Percentiles rank a stretch among this genome's conserved stretches.
phyloP scores from a whole-genome alignment of 768 basidiomycete species.

The Boletus rufocinnamomeus region DNA sequence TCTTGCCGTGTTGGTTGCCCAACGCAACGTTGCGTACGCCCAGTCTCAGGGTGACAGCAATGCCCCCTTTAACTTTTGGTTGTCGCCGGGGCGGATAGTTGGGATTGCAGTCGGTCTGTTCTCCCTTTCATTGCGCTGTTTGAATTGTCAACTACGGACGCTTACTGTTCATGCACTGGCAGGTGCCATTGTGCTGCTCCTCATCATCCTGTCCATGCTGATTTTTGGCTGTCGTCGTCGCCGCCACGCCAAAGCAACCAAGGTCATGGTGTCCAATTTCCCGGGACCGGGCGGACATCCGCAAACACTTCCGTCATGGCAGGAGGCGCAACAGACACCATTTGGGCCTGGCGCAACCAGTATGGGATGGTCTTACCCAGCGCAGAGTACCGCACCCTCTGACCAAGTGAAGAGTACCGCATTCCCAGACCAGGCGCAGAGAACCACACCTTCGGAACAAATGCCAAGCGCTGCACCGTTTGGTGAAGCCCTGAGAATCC shows the following conservation, averaged over 20 bases:
- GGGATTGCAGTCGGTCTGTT: conserved; percentile 30
- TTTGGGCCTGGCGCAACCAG: not conserved
- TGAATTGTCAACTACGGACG: not conserved
- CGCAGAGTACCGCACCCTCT: not conserved
- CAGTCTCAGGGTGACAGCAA: not conserved
- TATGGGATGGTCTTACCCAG: conserved; percentile 8
- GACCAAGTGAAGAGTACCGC: conserved; percentile 3
- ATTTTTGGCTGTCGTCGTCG: conserved; percentile 10
- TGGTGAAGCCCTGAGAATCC: not conserved
- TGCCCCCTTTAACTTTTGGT: conserved; percentile 19
- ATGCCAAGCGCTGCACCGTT: not conserved
- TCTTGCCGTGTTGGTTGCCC: conserved; percentile 8
- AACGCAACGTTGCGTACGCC: conserved; percentile 13
- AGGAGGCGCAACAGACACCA: conserved; percentile 1
- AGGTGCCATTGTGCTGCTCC: conserved; percentile 16
- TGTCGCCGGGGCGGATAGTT: conserved; percentile 30
- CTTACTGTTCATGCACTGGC: not conserved
- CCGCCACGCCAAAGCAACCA: not conserved
- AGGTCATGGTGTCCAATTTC: not conserved
- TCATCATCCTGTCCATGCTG: conserved; percentile 12
- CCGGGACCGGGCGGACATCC: not conserved
- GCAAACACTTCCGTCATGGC: conserved; percentile 13
- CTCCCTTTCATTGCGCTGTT: not conserved
- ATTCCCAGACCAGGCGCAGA: not conserved
- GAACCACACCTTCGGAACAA: not conserved